Percentiles rank a stretch among this genome's conserved stretches.
Conservation (phyloP, 495 filamentous ascomycete genomes). For the Hyaloscypha bicolor region DNA sequence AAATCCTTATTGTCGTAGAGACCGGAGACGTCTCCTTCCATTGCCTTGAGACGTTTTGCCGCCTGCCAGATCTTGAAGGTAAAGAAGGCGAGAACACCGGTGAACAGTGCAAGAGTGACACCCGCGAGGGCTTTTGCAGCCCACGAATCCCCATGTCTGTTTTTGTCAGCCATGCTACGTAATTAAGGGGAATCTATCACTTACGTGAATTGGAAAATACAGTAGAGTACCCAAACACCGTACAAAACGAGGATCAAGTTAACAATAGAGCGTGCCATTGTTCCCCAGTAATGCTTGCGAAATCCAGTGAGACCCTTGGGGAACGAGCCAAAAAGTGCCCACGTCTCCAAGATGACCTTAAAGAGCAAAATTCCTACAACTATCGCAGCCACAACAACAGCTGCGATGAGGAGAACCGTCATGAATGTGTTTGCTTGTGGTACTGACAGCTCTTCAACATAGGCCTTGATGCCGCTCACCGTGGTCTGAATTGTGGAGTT, state of each 20-base stretch:
- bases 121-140: conserved; percentile 85
- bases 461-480: conserved; percentile 66
- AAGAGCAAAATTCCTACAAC: conserved; percentile 85
- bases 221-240: conserved; percentile 94
- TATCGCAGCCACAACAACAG: conserved; percentile 82
- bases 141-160: conserved; percentile 86
- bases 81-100: conserved; percentile 75
- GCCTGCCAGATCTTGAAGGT: conserved; percentile 77
- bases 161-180: not conserved
- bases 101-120: conserved; percentile 80
- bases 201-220: conserved; percentile 85
- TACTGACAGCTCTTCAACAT: conserved; percentile 76
- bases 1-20: conserved; percentile 88
- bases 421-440: conserved; percentile 93
- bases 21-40: conserved; percentile 70
- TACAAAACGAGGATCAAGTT: conserved; percentile 90
- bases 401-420: conserved; percentile 88
- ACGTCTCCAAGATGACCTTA: conserved; percentile 89
- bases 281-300: conserved; percentile 94
- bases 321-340: conserved; percentile 88
- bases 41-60: conserved; percentile 71
- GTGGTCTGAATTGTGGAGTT: conserved; percentile 33
- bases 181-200: not conserved
- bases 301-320: conserved; percentile 80
- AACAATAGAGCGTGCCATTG: conserved; percentile 85